Percentiles rank a stretch among this genome's conserved stretches.
phyloP scores from a whole-genome alignment of 805 yeast species.

The Kazachstania africana region DNA sequence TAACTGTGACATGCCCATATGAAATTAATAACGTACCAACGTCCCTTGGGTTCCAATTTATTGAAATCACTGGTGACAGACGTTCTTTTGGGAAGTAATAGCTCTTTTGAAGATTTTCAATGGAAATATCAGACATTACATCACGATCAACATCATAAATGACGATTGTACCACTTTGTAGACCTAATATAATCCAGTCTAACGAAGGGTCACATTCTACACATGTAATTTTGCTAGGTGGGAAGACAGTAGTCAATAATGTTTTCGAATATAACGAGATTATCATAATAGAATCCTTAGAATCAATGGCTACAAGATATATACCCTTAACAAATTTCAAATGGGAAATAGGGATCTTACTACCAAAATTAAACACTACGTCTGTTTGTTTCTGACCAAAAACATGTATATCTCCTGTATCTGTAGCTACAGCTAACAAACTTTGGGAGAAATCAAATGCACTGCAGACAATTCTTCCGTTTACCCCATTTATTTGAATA shows the following conservation, averaged over 20 bases:
- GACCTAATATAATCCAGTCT: conserved; percentile 78
- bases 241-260: conserved; percentile 45
- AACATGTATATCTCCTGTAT: conserved; percentile 56
- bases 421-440: conserved; percentile 70
- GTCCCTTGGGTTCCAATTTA: conserved; percentile 85
- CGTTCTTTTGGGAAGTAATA: conserved; percentile 45
- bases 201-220: conserved; percentile 74
- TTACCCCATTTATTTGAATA: conserved; percentile 40
- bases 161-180: conserved; percentile 59
- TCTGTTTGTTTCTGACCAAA: conserved; percentile 79
- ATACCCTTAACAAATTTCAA: conserved; percentile 68
- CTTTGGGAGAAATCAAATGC: conserved; percentile 88
- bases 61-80: conserved; percentile 49
- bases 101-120: conserved; percentile 59
- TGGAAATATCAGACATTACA: conserved; percentile 45
- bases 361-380: conserved; percentile 44
- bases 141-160: conserved; percentile 80
- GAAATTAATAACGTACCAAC: conserved; percentile 66
- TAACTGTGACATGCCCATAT: conserved; percentile 56
- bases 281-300: conserved; percentile 48
- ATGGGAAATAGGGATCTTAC: conserved; percentile 38
- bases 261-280: conserved; percentile 57
- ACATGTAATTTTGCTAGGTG: conserved; percentile 57
- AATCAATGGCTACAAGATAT: conserved; percentile 64
- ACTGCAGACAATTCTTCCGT: conserved; percentile 51